Evolutionary conservation across 2,329 filamentous ascomycete genomes (phyloP).

Genomic region (Plenodomus tracheiphilus): DNA sequence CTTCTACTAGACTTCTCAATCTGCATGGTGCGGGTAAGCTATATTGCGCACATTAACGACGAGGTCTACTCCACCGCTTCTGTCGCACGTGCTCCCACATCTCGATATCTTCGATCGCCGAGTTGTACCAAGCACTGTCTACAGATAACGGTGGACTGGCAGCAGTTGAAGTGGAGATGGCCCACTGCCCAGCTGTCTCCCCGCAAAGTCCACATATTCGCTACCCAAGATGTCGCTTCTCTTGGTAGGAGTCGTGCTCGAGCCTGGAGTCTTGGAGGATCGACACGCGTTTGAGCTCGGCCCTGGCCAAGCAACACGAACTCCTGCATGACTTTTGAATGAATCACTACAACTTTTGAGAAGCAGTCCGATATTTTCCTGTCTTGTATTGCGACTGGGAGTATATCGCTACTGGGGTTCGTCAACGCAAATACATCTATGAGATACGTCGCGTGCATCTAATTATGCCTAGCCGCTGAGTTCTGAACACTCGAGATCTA

Average conservation of each 20-base stretch:
- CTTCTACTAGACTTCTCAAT: too few species aligned
- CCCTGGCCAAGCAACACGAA: not conserved
- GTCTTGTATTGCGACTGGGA: too few species aligned
- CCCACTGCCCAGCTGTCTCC: constrained; percentile 4
- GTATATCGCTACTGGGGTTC: too few species aligned
- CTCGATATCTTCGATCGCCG: constrained; percentile 1
- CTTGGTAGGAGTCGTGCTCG: constrained; percentile 5
- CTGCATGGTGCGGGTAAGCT: too few species aligned
- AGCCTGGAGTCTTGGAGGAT: not conserved
- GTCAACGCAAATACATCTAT: too few species aligned
- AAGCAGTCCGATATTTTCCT: too few species aligned
- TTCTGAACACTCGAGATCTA: too few species aligned
- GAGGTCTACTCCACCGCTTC: not conserved
- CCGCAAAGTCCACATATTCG: constrained; percentile 4
- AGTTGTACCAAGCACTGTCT: constrained; percentile 16
- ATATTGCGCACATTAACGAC: too few species aligned
- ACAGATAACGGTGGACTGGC: not conserved
- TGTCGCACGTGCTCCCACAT: not conserved
- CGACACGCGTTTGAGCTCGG: not conserved
- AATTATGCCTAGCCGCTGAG: too few species aligned
- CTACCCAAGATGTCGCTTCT: constrained; percentile 9
- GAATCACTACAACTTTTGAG: not conserved
- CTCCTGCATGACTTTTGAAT: not conserved
- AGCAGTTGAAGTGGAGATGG: not conserved
- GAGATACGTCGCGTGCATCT: too few species aligned